Base-by-base conservation (phyloP, 257 asterid genomes). In the Solanum clarkiae region DNA sequence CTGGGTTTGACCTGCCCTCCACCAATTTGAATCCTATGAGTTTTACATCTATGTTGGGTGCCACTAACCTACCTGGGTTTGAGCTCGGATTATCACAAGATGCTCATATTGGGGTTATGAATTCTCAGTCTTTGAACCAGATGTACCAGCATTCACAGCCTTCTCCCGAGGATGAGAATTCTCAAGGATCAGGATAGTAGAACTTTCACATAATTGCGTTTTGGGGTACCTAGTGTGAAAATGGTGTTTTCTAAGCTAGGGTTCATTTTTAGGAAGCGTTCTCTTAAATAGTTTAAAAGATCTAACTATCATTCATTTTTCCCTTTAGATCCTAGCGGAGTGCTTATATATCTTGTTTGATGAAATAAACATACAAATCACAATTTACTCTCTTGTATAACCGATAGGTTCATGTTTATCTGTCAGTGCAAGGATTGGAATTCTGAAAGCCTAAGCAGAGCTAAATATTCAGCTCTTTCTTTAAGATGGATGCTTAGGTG, bases 1-100 rank as follows among this genome's bases (percentile, higher is more conserved):
- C 91, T 15, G 94, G 93, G 53, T 92, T 93, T 85, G 98, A 93
- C 84, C 84, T 92, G 86, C 93, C 92, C 12, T 32, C 87, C 1
- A 90, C 88, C 68, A 90, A 90, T 24, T 83, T 91, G 84, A 92
- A 93, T 60, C 84, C 85, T 26, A 88, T 92, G 93, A 92, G 93
- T 85, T 93, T 93, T 84, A 85, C 91, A 47, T 93, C 95, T 49
- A 90, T 94, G 85, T 81, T 93, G 89, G 92, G 94, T 42, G 89
- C 85, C 16, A 88, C 40, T 49, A 60, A 68, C 44, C 86, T 89
- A 66, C 95, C 98, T 80, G 98, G 95, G 20, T 90, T 94, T 84
- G 96, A 93, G 84, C 94, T 94, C 6, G 96, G 98, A 29, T 77
- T 94, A 16, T 89, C 98, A 60, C 95, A 94, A 79, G 97, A 94